Evolutionary conservation across 345 rosid genomes (phyloP), one percentile per base, ranked within the genome.

Genomic region (Cardamine resedifolia): DNA sequence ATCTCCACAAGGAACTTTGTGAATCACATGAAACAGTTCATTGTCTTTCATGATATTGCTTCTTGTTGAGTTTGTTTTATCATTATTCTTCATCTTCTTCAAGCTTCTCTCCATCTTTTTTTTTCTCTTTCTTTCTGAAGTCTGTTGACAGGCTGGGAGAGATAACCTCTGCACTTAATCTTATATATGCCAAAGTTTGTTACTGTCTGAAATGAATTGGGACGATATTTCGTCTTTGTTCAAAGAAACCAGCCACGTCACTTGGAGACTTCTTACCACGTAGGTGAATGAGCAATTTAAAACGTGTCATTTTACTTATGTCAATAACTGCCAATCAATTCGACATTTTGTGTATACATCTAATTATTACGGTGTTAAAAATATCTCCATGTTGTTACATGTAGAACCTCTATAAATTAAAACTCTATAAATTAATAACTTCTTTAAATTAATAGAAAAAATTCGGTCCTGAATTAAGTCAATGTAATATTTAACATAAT

Each of bases 1-100:
- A 70, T 90, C 98, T 3, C 98, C 98, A 15, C 80, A 71, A 44
- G 97, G 97, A 71, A 93, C 86, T 78, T 92, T 92, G 72, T 87
- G 86, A 63, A 84, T 58, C 8, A 88, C 91, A 81, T 86, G 98
- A 59, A 77, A 88, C 27, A 68, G 36, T 14, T 83, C 84, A 52
- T 58, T 78, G 7, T 79, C 80, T 66, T 79, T 81, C 43, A 60
- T 44, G 49, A 43, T 30, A 75, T 75, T 60, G 56, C 27, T 68
- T 4, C 30, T 68, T 15, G 70, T 38, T 36, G 64, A 58, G 60
- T 38, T 58, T 5, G 38, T 23, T 12, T 30, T 18, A 27, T 36
- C 36, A n/a, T 15, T 66, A 23, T 12, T 78, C 58, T 16, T 72
- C 62, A 7, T 81, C 66, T 50, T 64, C 31, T 44, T 81, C 45